Evolutionary conservation across 2,329 filamentous ascomycete genomes (phyloP), one percentile per base, ranked within the genome.

Genomic region (Neonectria sp.): DNA sequence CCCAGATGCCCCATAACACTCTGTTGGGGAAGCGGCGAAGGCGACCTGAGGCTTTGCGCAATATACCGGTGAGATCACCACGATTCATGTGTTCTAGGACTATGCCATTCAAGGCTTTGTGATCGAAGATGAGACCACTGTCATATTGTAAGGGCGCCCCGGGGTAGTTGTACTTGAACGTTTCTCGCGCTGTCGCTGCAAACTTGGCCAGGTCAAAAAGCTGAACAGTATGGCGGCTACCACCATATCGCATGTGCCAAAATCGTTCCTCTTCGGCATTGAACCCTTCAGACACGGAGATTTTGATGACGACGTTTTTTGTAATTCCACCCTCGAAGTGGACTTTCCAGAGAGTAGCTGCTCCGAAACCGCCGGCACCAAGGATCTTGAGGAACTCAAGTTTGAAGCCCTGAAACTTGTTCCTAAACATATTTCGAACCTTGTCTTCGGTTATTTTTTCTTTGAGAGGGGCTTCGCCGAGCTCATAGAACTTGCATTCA

Each of bases 1-100:
- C 76, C 75, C 76, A 76, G 25, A 79, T 71, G 27, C 75, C 72
- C 77, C 77, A 79, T 7, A 79, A 64, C 9, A 71, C 67, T 46
- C 62, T 72, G 27, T 69, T 60, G 2, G 75, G 53, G 52, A 76
- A 72, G 2, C 17, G 17, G 8, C 55, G 52, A 8, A 24, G 12
- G 31, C 45, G 56, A 17, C 25, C 15, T 6, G 71, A 67, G 9
- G 65, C 60, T 27, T 62, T 68, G 21, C 33, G 24, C 53, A 79
- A 43, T 24, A 78, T 57, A 1, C 53, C 52, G 13, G 37, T 58
- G 24, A 79, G 40, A 43, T 74, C 75, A 7, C 78, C 75, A 13
- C 68, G 66, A 11, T 73, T 64, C 31, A 72, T 67, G 60, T 71
- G 75, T 55, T 80, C 79, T 43, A 79, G 56, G 2, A 78, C 65